phyloP scores from a whole-genome alignment of 352 stramenopile genomes.

The Pythium sp. region DNA sequence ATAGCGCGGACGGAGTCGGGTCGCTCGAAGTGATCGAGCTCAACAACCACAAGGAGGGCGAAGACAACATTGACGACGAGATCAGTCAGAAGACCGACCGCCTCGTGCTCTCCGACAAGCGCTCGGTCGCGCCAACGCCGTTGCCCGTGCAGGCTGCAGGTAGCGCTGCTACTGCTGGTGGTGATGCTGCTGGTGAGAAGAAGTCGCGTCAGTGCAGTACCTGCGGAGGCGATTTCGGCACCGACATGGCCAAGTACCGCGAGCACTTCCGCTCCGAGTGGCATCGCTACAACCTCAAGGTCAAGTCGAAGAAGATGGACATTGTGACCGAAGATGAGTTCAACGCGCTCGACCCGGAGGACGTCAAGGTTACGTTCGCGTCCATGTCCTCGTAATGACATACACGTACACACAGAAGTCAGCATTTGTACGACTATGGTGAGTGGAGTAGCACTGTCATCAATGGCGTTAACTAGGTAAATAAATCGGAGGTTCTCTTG shows the following conservation, averaged over 20 bases:
- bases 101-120: slow-evolving; percentile 38
- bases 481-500: not conserved
- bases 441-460: not conserved
- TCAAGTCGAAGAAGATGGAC: slow-evolving; percentile 89
- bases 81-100: slow-evolving; percentile 85
- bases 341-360: slow-evolving; percentile 41
- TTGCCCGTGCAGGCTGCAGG: slow-evolving; percentile 11
- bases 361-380: slow-evolving; percentile 65
- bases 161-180: slow-evolving; percentile 6
- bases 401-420: not conserved
- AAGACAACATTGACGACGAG: slow-evolving; percentile 91
- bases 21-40: slow-evolving; percentile 92
- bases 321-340: slow-evolving; percentile 76
- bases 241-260: slow-evolving; percentile 81
- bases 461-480: slow-evolving; percentile 6
- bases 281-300: slow-evolving; percentile 97
- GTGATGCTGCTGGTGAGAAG: slow-evolving; percentile 22
- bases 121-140: slow-evolving; percentile 11
- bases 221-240: slow-evolving; percentile 90
- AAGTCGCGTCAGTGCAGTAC: slow-evolving; percentile 86
- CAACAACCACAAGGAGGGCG: slow-evolving; percentile 89
- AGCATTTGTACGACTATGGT: not conserved
- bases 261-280: slow-evolving; percentile 96
- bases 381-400: slow-evolving; percentile 52
- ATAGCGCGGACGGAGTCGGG: slow-evolving; percentile 40